Conservation (phyloP, 805 yeast species). For the Ogataea allantospora region DNA sequence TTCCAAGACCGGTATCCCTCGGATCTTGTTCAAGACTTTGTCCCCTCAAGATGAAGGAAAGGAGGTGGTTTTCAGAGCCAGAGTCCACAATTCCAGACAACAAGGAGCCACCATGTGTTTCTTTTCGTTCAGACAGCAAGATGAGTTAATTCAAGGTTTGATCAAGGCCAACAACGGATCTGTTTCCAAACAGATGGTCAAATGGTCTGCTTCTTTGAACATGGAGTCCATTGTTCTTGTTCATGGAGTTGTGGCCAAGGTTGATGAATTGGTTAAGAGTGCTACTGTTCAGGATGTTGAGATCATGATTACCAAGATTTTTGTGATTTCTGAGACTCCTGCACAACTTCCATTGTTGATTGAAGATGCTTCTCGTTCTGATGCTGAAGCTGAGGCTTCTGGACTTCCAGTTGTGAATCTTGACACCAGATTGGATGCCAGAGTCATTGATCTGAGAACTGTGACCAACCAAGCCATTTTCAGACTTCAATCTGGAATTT, state of each 20-base stretch:
- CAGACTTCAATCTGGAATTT: constrained; percentile 88
- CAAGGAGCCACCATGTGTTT: constrained; percentile 96
- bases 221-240: constrained; percentile 91
- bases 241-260: constrained; percentile 78
- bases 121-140: constrained; percentile 88
- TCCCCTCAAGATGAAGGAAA: constrained; percentile 67
- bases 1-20: constrained; percentile 59
- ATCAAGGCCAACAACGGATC: constrained; percentile 68
- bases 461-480: constrained; percentile 97
- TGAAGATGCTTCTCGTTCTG: constrained; percentile 96
- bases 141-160: constrained; percentile 77
- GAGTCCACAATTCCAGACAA: constrained; percentile 89
- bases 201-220: constrained; percentile 86
- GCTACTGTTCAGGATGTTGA: constrained; percentile 92
- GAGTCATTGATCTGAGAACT: constrained; percentile 96
- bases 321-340: constrained; percentile 83
- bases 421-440: constrained; percentile 91
- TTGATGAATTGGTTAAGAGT: constrained; percentile 82
- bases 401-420: constrained; percentile 92
- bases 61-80: constrained; percentile 83
- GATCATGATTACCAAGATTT: constrained; percentile 70
- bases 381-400: constrained; percentile 87
- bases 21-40: constrained; percentile 58
- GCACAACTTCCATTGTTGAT: constrained; percentile 88
- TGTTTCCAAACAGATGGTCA: constrained; percentile 92